Evolutionary conservation across 352 stramenopile species (phyloP), one percentile per base, ranked within the genome.

Genomic region (Pythium guiyangense): DNA sequence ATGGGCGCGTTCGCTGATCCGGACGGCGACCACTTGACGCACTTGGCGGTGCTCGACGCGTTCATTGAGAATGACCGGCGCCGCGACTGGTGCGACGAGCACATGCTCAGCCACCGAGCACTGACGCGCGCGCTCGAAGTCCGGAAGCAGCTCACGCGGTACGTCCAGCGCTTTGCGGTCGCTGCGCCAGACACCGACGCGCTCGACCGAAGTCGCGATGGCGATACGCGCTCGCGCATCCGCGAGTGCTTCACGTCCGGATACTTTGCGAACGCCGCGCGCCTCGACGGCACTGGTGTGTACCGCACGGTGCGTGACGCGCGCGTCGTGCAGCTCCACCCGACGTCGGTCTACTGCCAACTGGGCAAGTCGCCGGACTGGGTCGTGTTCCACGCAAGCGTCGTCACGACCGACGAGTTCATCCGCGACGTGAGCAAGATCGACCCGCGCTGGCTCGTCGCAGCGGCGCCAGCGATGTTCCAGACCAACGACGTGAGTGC

Each of bases 351-450:
- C 25, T 88, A 85, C 46, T 89, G 88, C 55, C 70, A 86, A 61
- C 71, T 88, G 61, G 77, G 80, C 2, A 81, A 68, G 12, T 76
- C 94, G 35, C 97, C 97, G 4, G 97, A 99, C 66, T 99, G 98
- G 83, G 92, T 99, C 18, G 78, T 98, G 34, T 99, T 99, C 71
- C 96, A 99, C 64, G 95, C 99, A 70, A 96, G 98, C 44, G 96
- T 99, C 26, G 88, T 98, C 47, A 99, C 97, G 1, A 97, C 88
- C 0, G 97, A 99, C 57, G 96, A 99, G 70, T 97, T 91, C 57
- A 82, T 96, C 26, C 79, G 80, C 11, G 77, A 89, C 44, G 74
- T 90, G 39, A 76, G 67, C 14, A 81, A 61, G 49, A 88, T 93
- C 46, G 77, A 93, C 25, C 84, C 84, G 8, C 77, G 84, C 29